Evolutionary conservation across 108 stramenopile genomes (phyloP).

Genomic region (Epithemia pelagica): DNA sequence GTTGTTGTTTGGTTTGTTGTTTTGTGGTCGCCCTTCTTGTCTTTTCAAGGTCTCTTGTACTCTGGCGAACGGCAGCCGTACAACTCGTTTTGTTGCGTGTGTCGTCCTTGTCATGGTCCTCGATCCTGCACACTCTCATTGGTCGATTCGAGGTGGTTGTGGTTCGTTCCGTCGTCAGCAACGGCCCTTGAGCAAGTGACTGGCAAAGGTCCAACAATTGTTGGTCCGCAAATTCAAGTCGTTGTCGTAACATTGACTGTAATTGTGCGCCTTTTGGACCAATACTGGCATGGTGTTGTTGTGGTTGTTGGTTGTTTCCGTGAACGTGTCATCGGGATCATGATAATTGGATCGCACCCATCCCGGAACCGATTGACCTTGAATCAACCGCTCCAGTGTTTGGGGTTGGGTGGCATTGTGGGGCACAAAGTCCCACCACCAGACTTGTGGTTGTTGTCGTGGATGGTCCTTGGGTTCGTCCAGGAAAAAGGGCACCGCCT

Average conservation of each 20-base stretch:
- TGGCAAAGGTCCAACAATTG: conserved; percentile 37
- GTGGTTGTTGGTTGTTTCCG: too few relatives aligned
- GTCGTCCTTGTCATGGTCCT: too few relatives aligned
- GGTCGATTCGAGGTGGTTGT: too few relatives aligned
- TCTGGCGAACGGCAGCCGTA: too few relatives aligned
- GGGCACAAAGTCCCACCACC: conserved; percentile 21
- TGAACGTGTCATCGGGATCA: background rate
- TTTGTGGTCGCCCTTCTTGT: too few relatives aligned
- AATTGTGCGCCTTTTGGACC: conserved; percentile 11
- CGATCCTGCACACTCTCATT: too few relatives aligned
- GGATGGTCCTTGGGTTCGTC: too few relatives aligned
- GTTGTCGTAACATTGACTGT: conserved; percentile 12
- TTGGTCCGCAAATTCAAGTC: conserved; percentile 20
- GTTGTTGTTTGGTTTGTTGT: too few relatives aligned
- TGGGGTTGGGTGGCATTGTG: conserved; percentile 14
- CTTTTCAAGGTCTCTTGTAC: too few relatives aligned
- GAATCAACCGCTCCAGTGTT: conserved; percentile 14
- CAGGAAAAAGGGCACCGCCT: too few relatives aligned
- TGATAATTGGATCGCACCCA: conserved; percentile 9
- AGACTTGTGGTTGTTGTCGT: background rate
- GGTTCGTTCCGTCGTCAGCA: too few relatives aligned
- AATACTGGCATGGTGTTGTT: background rate
- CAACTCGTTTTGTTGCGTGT: too few relatives aligned
- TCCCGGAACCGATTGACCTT: conserved; percentile 26
- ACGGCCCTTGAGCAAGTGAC: conserved; percentile 1